A percentile compares a stretch with the other conserved stretches of the same genome.
Evolutionary conservation across 1,139 yeast genomes (phyloP).

Genomic region (Protomyces macrosporus): DNA sequence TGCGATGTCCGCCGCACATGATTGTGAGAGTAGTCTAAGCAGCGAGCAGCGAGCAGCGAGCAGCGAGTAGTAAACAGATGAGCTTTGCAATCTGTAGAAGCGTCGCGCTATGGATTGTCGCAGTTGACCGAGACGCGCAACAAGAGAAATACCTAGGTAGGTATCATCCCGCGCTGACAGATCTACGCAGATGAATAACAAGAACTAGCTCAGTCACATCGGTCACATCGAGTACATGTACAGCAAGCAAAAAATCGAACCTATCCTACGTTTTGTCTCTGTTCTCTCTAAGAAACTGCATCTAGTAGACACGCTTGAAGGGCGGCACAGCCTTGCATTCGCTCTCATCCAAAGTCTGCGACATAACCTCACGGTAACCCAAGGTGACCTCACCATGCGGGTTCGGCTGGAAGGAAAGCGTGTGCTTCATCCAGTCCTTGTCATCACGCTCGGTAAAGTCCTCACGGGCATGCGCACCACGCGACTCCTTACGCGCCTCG

Average conservation of each 20-base stretch:
- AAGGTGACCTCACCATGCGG: conserved; percentile 68
- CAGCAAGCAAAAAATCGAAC: no score
- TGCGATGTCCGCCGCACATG: background rate
- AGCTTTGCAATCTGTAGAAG: no score
- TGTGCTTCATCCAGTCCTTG: conserved; percentile 95
- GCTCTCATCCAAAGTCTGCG: conserved; percentile 75
- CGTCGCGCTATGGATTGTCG: no score
- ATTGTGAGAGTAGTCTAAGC: background rate
- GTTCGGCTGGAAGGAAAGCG: conserved; percentile 80
- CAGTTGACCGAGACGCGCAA: no score
- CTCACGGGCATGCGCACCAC: conserved; percentile 99
- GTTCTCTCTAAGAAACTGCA: background rate
- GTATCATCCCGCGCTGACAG: no score
- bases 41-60: no score
- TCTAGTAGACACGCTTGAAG: conserved; percentile 30
- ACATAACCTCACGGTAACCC: conserved; percentile 81
- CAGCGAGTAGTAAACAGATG: no score
- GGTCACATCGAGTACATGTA: no score
- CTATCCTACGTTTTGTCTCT: no score
- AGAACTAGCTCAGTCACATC: no score
- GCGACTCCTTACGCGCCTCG: conserved; percentile 90
- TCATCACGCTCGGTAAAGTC: conserved; percentile 96
- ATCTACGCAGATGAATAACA: no score
- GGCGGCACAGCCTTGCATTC: conserved; percentile 69
- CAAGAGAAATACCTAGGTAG: no score